Conservation (phyloP, 139 green algal genomes). For the Coccomyxa sp. region DNA sequence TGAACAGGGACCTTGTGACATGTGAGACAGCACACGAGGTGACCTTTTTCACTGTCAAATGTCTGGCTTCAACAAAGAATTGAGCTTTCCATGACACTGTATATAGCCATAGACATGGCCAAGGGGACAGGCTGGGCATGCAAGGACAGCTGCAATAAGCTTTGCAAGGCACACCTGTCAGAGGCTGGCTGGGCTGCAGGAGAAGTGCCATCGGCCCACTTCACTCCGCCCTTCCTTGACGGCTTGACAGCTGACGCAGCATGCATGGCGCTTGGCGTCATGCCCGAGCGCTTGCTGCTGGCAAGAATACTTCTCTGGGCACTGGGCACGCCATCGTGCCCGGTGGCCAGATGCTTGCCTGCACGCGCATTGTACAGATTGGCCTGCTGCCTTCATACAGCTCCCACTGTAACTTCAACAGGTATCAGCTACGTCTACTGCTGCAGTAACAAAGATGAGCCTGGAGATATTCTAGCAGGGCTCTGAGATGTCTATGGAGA, state of each 20-base stretch:
- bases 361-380: neutral
- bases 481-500: neutral
- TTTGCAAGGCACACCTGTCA: no score
- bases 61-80: no score
- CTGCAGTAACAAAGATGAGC: neutral
- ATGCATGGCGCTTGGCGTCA: neutral
- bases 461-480: neutral
- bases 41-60: no score
- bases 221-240: neutral
- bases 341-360: neutral
- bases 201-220: neutral
- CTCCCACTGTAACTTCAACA: neutral
- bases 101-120: no score
- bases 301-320: neutral
- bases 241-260: neutral
- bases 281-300: constrained; percentile 1
- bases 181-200: no score
- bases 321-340: no score
- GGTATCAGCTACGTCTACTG: neutral
- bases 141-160: no score
- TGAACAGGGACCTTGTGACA: no score
- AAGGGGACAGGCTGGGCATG: no score
- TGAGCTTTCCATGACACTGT: no score
- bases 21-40: no score
- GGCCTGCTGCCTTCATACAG: neutral